Conservation (phyloP, 73 alveolate species). For the Paramecium biaurelia region DNA sequence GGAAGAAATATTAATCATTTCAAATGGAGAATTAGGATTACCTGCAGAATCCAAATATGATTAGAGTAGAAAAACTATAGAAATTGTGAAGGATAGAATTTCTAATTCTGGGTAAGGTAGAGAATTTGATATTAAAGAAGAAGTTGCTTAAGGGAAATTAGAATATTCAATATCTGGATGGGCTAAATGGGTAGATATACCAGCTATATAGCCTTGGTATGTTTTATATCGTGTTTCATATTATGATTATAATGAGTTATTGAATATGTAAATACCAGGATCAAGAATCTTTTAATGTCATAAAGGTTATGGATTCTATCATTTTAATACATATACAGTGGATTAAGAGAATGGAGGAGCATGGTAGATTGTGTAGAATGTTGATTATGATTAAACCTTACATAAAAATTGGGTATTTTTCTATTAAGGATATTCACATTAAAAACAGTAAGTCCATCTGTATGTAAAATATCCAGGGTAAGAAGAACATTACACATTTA, state of each 20-base stretch:
- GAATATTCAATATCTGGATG: slow-evolving; percentile 50
- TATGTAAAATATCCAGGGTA: slow-evolving; percentile 13
- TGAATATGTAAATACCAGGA: background rate
- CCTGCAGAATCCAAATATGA: background rate
- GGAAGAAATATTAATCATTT: background rate
- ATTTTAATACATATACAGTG: background rate
- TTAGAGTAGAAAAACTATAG: background rate
- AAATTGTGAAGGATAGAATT: background rate
- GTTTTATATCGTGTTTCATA: background rate
- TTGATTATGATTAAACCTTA: background rate
- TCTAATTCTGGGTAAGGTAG: background rate
- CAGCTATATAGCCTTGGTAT: background rate
- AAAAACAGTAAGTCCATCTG: background rate
- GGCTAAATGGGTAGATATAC: slow-evolving; percentile 43
- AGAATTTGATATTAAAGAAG: background rate
- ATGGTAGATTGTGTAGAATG: background rate
- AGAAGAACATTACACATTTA: background rate
- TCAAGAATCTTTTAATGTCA: background rate
- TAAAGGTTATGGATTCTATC: slow-evolving; percentile 25
- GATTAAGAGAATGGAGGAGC: slow-evolving; percentile 37
- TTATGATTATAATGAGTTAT: background rate
- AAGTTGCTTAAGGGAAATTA: background rate
- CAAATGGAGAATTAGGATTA: background rate
- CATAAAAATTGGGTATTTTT: slow-evolving; percentile 46
- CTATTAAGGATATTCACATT: background rate